Conservation (phyloP, 2,329 filamentous ascomycete species). For the Fusarium denticulatum region DNA sequence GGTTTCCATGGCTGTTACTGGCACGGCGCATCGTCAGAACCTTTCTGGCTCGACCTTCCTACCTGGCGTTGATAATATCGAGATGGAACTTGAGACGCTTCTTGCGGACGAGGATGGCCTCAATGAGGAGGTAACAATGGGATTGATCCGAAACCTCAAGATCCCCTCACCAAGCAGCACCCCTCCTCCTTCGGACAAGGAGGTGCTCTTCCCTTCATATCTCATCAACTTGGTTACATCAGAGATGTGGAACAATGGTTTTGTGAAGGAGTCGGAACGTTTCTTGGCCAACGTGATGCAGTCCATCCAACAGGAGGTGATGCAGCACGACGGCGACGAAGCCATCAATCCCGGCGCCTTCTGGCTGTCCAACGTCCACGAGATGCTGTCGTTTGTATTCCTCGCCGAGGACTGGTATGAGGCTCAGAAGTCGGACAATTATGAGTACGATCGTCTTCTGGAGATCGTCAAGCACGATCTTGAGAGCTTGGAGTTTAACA, state of each 20-base stretch:
- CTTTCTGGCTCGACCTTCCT: slow-evolving; percentile 80
- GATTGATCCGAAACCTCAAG: slow-evolving; percentile 94
- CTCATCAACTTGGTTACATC: slow-evolving; percentile 99
- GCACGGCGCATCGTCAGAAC: slow-evolving; percentile 73
- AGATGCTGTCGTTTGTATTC: slow-evolving; percentile 99
- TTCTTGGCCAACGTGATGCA: slow-evolving; percentile 99
- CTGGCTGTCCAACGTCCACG: slow-evolving; percentile 99
- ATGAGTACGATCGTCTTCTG: slow-evolving; percentile 95
- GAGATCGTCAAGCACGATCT: slow-evolving; percentile 99
- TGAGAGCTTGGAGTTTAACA: slow-evolving; percentile 98
- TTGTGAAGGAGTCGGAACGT: slow-evolving; percentile 98
- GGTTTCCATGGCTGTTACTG: slow-evolving; percentile 90
- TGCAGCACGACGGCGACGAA: slow-evolving; percentile 98
- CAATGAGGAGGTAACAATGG: slow-evolving; percentile 97
- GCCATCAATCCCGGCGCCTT: slow-evolving; percentile 97
- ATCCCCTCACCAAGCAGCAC: slow-evolving; percentile 89
- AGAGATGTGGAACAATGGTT: slow-evolving; percentile 99
- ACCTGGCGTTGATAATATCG: slow-evolving; percentile 86
- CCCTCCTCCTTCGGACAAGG: slow-evolving; percentile 94
- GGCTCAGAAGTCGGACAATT: slow-evolving; percentile 98
- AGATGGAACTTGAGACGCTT: slow-evolving; percentile 92
- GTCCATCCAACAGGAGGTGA: slow-evolving; percentile 98
- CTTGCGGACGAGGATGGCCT: slow-evolving; percentile 94
- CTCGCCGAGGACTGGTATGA: slow-evolving; percentile 99
- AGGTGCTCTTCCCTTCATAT: slow-evolving; percentile 97